Evolutionary conservation across 1,284 basidiomycete genomes (phyloP).

Genomic region (Leccinum fallax): DNA sequence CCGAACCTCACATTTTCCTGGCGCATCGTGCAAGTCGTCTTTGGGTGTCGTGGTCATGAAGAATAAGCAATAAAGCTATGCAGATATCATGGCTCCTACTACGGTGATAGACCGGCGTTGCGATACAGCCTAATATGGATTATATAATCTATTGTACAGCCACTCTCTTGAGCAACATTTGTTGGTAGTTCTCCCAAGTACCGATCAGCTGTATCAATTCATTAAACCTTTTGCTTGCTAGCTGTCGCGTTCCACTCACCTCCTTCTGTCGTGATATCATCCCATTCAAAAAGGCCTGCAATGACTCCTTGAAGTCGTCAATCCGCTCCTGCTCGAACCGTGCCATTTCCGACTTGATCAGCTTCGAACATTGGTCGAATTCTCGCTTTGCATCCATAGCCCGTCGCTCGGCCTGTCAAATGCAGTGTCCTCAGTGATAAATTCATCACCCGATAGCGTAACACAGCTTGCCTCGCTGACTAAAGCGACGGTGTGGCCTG

Average conservation of each 20-base stretch:
- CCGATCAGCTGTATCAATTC: slow-evolving; percentile 54
- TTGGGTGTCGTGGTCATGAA: no score
- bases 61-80: no score
- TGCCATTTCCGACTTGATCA: slow-evolving; percentile 91
- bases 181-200: slow-evolving; percentile 77
- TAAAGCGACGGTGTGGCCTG: slow-evolving; percentile 69
- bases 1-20: no score
- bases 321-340: slow-evolving; percentile 93
- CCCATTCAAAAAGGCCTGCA: slow-evolving; percentile 80
- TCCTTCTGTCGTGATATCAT: slow-evolving; percentile 85
- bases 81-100: no score
- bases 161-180: slow-evolving; percentile 54
- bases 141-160: slow-evolving; percentile 18
- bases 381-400: slow-evolving; percentile 82
- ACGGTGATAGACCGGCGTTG: slow-evolving; percentile 2
- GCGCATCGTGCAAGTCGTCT: no score
- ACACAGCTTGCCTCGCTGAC: slow-evolving; percentile 67
- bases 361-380: slow-evolving; percentile 84
- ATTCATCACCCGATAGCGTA: background rate
- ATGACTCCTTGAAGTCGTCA: slow-evolving; percentile 80
- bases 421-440: slow-evolving; percentile 5
- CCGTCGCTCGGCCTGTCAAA: slow-evolving; percentile 70
- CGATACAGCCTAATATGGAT: slow-evolving; percentile 2
- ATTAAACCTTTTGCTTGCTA: background rate
- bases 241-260: slow-evolving; percentile 43